phyloP scores from a whole-genome alignment of 1,139 yeast species.

The Geotrichum fermentans region DNA sequence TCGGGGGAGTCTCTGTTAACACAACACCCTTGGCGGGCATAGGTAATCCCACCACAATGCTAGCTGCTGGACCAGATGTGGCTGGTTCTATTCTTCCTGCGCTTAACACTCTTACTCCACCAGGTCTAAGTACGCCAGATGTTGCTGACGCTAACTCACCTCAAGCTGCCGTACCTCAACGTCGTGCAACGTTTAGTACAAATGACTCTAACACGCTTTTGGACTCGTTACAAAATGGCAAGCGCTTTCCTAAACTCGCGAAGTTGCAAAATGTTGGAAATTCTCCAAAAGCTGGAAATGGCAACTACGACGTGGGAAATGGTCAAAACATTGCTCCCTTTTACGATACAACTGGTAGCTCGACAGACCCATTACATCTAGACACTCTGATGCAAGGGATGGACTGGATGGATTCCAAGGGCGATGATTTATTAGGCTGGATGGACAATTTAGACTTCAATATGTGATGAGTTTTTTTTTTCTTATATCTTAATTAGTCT shows the following conservation, averaged over 20 bases:
- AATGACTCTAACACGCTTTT: neutral
- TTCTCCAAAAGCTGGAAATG: neutral
- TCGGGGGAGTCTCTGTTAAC: constrained; percentile 7
- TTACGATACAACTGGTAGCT: constrained; percentile 32
- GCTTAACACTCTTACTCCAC: constrained; percentile 13
- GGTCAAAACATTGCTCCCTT: constrained; percentile 22
- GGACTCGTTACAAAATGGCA: neutral
- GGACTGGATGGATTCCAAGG: constrained; percentile 75
- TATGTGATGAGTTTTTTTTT: neutral
- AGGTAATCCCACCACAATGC: constrained; percentile 20
- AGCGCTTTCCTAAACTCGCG: neutral
- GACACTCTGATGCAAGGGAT: constrained; percentile 61
- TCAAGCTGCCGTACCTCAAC: neutral
- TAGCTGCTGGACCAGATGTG: constrained; percentile 19
- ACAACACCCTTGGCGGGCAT: constrained; percentile 19
- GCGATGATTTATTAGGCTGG: constrained; percentile 94
- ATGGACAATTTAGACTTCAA: constrained; percentile 47
- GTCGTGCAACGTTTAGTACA: neutral
- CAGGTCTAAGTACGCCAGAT: neutral
- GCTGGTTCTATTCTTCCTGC: constrained; percentile 22
- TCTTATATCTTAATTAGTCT: too few species aligned
- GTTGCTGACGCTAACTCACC: neutral
- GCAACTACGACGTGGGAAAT: neutral
- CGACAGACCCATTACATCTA: constrained; percentile 34
- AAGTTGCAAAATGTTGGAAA: neutral